phyloP scores from a whole-genome alignment of 305 asterid genomes.

The Fraxinus dipetala region DNA sequence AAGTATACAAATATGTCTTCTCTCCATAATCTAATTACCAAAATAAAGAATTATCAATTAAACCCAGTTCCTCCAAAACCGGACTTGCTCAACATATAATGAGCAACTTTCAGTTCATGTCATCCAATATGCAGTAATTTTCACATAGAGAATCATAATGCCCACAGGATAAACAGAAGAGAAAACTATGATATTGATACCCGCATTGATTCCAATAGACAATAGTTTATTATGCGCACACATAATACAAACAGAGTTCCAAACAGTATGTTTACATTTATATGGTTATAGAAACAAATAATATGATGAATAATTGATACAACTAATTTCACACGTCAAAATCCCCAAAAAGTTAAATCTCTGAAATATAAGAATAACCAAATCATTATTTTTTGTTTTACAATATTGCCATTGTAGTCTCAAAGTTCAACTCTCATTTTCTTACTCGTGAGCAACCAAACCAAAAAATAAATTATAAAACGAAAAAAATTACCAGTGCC shows the following conservation, averaged over 20 bases:
- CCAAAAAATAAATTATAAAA: neutral
- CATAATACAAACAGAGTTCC: neutral
- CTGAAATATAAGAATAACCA: neutral
- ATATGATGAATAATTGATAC: neutral
- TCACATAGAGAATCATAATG: neutral
- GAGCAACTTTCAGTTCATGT: neutral
- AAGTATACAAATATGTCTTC: neutral
- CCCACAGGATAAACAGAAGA: neutral
- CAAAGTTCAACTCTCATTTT: neutral
- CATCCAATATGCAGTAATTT: neutral
- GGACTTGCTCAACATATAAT: neutral
- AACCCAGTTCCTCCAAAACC: neutral
- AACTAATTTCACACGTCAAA: neutral
- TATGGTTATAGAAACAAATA: neutral
- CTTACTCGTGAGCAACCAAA: neutral
- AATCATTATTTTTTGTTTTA: neutral
- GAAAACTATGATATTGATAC: neutral
- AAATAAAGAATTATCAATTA: neutral
- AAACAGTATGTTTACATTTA: neutral
- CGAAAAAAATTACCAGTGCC: slow-evolving; percentile 38
- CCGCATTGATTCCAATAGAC: neutral
- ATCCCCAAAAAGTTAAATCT: neutral
- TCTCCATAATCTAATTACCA: neutral
- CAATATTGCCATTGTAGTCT: neutral
- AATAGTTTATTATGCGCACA: neutral